Conservation (phyloP, 768 basidiomycete genomes). For the Trametes punicea region DNA sequence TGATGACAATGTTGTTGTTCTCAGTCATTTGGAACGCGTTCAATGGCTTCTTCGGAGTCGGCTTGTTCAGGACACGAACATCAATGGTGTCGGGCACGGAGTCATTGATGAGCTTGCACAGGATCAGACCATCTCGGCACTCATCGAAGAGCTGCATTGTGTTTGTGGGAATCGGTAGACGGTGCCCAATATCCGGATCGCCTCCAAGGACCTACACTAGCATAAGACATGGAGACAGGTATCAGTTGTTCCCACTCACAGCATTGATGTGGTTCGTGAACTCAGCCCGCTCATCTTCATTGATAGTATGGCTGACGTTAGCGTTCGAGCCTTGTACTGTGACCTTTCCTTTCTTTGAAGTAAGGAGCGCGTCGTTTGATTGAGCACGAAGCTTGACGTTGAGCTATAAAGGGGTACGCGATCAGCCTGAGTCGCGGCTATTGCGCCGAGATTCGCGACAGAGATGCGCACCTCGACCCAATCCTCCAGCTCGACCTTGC, state of each 20-base stretch:
- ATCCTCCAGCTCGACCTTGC: constrained; percentile 95
- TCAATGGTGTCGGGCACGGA: constrained; percentile 99
- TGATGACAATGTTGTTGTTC: constrained; percentile 99
- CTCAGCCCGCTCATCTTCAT: constrained; percentile 91
- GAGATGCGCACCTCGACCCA: constrained; percentile 84
- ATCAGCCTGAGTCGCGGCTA: constrained; percentile 18
- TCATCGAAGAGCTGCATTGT: constrained; percentile 99
- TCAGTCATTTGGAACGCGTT: constrained; percentile 99
- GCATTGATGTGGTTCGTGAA: constrained; percentile 99
- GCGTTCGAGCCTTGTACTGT: constrained; percentile 93
- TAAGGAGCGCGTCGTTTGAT: constrained; percentile 37
- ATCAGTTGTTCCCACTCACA: constrained; percentile 45
- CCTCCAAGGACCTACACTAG: constrained; percentile 76
- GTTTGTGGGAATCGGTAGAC: constrained; percentile 89
- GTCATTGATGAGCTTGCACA: constrained; percentile 98
- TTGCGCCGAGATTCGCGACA: constrained; percentile 9
- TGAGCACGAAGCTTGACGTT: constrained; percentile 74
- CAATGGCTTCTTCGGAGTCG: constrained; percentile 72
- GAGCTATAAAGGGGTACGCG: constrained; percentile 43
- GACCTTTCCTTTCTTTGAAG: constrained; percentile 81
- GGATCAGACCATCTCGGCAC: constrained; percentile 90
- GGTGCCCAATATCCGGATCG: constrained; percentile 76
- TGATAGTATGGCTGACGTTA: constrained; percentile 95
- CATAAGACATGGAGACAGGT: neutral
- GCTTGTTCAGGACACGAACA: constrained; percentile 94